These are phyloP conservation scores for Saprolegnia parasitica DNA, from an alignment of 352 stramenopile species.

Conservation along the genomic window DNA sequence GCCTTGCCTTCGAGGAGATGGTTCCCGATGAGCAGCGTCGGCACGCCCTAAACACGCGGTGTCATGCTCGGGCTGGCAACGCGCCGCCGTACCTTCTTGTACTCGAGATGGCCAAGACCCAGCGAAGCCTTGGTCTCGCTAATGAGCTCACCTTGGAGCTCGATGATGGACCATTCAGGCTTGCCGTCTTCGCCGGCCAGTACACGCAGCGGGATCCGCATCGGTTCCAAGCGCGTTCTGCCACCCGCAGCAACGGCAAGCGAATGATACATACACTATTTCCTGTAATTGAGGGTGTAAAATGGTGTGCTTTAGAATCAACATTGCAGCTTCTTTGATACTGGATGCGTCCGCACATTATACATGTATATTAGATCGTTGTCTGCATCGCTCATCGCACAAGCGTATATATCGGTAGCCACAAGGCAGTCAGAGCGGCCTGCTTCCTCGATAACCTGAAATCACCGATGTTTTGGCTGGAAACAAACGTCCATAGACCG, in stretches of 20 bases:
- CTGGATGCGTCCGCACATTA: no score
- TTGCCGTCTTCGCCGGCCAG: slow-evolving; percentile 45
- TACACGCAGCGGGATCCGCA: slow-evolving; percentile 25
- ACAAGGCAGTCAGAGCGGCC: no score
- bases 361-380: no score
- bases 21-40: slow-evolving; percentile 78
- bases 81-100: slow-evolving; percentile 28
- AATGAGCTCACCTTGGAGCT: slow-evolving; percentile 77
- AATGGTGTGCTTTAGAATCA: no score
- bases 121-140: slow-evolving; percentile 41
- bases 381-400: no score
- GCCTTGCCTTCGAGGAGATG: slow-evolving; percentile 75
- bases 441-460: no score
- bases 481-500: no score
- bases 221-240: background rate
- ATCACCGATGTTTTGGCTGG: no score
- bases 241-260: background rate
- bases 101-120: slow-evolving; percentile 65
- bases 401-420: no score
- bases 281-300: background rate
- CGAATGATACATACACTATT: background rate
- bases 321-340: no score
- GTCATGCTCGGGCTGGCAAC: background rate
- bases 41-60: slow-evolving; percentile 40
- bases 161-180: slow-evolving; percentile 73